Percentiles rank a stretch among this genome's conserved stretches.
phyloP scores from a whole-genome alignment of 208 protist species.

The Crithidia bombi region DNA sequence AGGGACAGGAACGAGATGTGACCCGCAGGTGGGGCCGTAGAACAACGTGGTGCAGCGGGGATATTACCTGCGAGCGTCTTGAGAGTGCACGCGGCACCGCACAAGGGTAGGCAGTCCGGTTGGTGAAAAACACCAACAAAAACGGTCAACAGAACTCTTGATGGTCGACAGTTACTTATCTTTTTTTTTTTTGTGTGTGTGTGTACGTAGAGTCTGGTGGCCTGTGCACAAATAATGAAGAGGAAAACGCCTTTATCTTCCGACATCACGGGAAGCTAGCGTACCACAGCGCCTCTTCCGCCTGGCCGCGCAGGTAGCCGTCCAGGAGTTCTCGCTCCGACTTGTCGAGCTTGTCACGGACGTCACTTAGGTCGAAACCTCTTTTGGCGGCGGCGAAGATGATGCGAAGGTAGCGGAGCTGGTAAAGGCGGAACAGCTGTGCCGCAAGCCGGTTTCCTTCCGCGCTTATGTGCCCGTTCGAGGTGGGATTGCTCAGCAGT shows the following conservation, averaged over 20 bases:
- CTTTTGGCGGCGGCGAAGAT: constrained; percentile 69
- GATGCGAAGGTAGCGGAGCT: constrained; percentile 76
- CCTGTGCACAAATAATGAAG: background rate
- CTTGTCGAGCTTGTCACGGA: constrained; percentile 69
- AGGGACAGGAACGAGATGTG: too few relatives aligned
- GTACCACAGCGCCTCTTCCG: constrained; percentile 57
- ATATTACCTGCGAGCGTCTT: too few relatives aligned
- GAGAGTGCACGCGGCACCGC: too few relatives aligned
- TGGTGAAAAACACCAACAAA: too few relatives aligned
- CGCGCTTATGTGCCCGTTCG: constrained; percentile 36
- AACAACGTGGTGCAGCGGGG: too few relatives aligned
- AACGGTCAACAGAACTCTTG: too few relatives aligned
- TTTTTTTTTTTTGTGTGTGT: background rate
- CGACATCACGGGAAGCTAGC: constrained; percentile 12
- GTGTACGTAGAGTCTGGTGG: background rate
- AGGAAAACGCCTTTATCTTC: background rate
- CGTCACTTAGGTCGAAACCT: constrained; percentile 75
- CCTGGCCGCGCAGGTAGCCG: constrained; percentile 42
- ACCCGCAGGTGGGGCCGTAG: too few relatives aligned
- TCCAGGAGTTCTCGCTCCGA: constrained; percentile 70
- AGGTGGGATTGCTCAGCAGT: constrained; percentile 57
- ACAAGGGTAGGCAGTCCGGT: too few relatives aligned
- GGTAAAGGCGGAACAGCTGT: constrained; percentile 78
- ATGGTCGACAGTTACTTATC: too few relatives aligned
- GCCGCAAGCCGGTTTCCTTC: constrained; percentile 72